Base-by-base conservation (phyloP, 495 filamentous ascomycete genomes). In the Durotheca rogersii region DNA sequence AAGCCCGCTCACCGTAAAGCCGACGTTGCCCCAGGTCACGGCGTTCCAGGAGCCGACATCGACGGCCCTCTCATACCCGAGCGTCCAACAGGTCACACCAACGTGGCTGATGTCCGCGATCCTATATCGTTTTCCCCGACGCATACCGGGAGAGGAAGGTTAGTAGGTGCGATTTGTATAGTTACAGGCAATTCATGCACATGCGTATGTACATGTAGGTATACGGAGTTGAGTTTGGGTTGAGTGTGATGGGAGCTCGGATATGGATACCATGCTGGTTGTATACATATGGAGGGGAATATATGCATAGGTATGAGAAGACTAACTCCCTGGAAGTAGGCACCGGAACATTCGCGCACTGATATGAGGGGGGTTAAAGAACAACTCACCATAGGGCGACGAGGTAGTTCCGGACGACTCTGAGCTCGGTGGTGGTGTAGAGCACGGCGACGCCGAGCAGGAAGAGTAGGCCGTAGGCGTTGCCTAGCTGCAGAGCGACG, bases 21-120 rank as follows among this genome's bases (percentile, higher is more conserved):
- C 84, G 35, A 91, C 73, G 57, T 90, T 89, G 7, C 87, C 87
- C 83, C 84, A 88, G 1, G 81, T 78, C 69, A 87, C 72, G 18
- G 74, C 62, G 53, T 87, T 89, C 87, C 86, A 91, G 2, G 63
- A 67, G 23, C 54, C 67, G 2, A 85, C 66, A 52, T 83, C 74
- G 11, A 79, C 14, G 40, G 80, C 76, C 11, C 62, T 62, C 1
- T 76, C 71, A 52, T 67, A 73, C 3, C 82, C 85, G 53, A 90
- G 74, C 2, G 67, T 78, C 52, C 74, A 69, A 32, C 70, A 78
- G 0, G 83, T 86, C 44, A 82, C 75, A 23, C 69, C 81, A n/a
- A 90, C 57, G 67, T 90, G 87, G 2, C 81, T 83, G 40, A 89
- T 67, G 53, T 90, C 87, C 10, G 78, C 85, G 18, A 87, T 67